These are phyloP conservation scores for Nigrospora osmanthi DNA, from an alignment of 2,329 filamentous ascomycete genomes.

Conservation along the genomic window DNA sequence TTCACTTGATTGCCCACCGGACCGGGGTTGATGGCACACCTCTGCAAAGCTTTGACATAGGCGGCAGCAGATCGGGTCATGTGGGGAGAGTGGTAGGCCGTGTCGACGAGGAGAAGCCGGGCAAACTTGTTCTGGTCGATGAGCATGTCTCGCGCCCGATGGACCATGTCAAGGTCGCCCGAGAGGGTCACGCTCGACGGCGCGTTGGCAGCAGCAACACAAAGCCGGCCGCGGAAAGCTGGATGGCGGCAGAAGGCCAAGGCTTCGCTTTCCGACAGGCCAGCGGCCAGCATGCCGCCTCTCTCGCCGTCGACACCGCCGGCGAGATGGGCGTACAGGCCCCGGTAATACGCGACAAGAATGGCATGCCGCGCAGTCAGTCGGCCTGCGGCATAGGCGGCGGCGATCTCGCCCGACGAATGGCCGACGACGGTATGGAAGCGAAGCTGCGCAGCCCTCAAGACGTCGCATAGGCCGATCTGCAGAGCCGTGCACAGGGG, in stretches of 20 bases:
- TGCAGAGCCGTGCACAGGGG: slow-evolving; percentile 47
- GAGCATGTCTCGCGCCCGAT: slow-evolving; percentile 10
- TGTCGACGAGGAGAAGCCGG: slow-evolving; percentile 30
- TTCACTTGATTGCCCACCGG: slow-evolving; percentile 12
- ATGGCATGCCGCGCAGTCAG: slow-evolving; percentile 19
- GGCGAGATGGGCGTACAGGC: slow-evolving; percentile 14
- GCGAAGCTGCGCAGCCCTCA: slow-evolving; percentile 15
- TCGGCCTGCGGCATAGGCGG: slow-evolving; percentile 20
- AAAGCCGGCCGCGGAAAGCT: slow-evolving; percentile 12
- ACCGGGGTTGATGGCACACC: slow-evolving; percentile 17
- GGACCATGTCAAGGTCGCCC: slow-evolving; percentile 15
- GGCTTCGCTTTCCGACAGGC: slow-evolving; percentile 17
- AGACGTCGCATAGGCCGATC: slow-evolving; percentile 31
- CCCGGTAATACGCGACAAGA: slow-evolving; percentile 21
- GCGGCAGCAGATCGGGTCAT: slow-evolving; percentile 27
- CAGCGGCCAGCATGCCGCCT: slow-evolving; percentile 19
- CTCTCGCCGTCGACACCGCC: slow-evolving; percentile 11
- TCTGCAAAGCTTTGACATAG: slow-evolving; percentile 23
- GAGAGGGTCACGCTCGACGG: slow-evolving; percentile 19
- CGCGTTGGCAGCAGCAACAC: slow-evolving; percentile 19
- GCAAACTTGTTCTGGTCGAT: slow-evolving; percentile 19
- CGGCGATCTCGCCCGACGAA: slow-evolving; percentile 22
- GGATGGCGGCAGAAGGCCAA: slow-evolving; percentile 11
- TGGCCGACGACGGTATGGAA: slow-evolving; percentile 23
- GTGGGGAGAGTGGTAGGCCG: slow-evolving; percentile 41